phyloP scores from a whole-genome alignment of 1,284 basidiomycete species.

The Gastroboletus turbinatus region DNA sequence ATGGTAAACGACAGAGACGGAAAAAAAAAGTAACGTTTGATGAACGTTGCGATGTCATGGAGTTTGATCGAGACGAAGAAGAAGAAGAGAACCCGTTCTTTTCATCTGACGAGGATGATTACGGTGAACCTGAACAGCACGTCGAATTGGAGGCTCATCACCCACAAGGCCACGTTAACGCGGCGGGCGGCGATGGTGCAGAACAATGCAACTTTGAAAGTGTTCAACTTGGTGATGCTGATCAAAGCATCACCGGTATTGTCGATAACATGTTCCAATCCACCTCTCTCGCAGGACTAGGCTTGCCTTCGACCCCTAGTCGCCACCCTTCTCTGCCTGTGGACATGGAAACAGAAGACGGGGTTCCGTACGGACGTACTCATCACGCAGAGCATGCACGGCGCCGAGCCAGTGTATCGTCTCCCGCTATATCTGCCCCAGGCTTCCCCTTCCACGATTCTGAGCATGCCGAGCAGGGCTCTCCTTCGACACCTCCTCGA shows the following conservation, averaged over 20 bases:
- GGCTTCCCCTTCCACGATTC: slow-evolving; percentile 19
- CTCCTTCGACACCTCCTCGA: slow-evolving; percentile 26
- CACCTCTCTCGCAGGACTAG: slow-evolving; percentile 27
- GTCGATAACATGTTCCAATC: slow-evolving; percentile 59
- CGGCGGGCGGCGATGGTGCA: slow-evolving; percentile 11
- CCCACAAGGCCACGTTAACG: slow-evolving; percentile 10
- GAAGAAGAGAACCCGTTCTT: slow-evolving; percentile 50
- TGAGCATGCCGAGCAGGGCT: slow-evolving; percentile 1
- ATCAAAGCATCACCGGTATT: slow-evolving; percentile 61
- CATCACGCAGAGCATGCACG: slow-evolving; percentile 58
- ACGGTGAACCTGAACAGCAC: slow-evolving; percentile 26
- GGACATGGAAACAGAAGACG: slow-evolving; percentile 59
- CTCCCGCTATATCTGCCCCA: slow-evolving; percentile 24
- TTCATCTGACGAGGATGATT: slow-evolving; percentile 39
- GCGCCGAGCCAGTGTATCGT: slow-evolving; percentile 30
- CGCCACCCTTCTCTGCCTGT: slow-evolving; percentile 40
- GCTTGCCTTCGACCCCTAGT: slow-evolving; percentile 33
- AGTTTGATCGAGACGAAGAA: slow-evolving; percentile 73
- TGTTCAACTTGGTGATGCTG: slow-evolving; percentile 37
- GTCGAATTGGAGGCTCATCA: slow-evolving; percentile 21
- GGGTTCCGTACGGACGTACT: slow-evolving; percentile 67
- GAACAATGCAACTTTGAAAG: slow-evolving; percentile 26
- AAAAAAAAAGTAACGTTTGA: slow-evolving; percentile 91
- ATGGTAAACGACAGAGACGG: slow-evolving; percentile 51
- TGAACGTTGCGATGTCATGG: slow-evolving; percentile 84